Conservation (phyloP, 2,329 filamentous ascomycete species). For the Lasiodiplodia sp. region DNA sequence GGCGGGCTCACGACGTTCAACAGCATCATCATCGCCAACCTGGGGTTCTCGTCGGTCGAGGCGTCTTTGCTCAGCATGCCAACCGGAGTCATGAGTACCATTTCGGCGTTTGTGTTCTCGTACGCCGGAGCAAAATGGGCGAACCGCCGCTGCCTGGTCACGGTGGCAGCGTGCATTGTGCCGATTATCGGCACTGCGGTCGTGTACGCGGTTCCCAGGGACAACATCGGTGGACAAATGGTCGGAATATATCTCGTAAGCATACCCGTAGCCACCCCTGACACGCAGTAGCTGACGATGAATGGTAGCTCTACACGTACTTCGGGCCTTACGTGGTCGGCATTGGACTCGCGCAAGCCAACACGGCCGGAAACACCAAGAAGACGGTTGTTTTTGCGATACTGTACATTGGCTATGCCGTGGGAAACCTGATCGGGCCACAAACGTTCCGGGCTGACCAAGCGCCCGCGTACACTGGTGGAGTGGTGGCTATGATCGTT, state of each 20-base stretch:
- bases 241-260: conserved; percentile 46
- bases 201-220: conserved; percentile 41
- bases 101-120: conserved; percentile 42
- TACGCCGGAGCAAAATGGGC: conserved; percentile 41
- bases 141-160: conserved; percentile 41
- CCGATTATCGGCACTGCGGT: conserved; percentile 43
- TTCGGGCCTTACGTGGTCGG: conserved; percentile 44
- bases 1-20: conserved; percentile 49
- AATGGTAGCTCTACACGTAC: conserved; percentile 46
- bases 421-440: conserved; percentile 53
- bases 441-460: conserved; percentile 51
- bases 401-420: conserved; percentile 50
- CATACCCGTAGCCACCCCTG: too few species aligned
- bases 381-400: conserved; percentile 50
- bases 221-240: conserved; percentile 49
- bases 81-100: conserved; percentile 44
- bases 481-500: conserved; percentile 24
- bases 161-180: conserved; percentile 40
- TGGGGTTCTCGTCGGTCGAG: conserved; percentile 47
- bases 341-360: conserved; percentile 42
- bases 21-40: conserved; percentile 48
- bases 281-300: not conserved
- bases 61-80: conserved; percentile 49
- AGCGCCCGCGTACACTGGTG: conserved; percentile 49
- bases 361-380: conserved; percentile 50